Evolutionary conservation across 2,329 filamentous ascomycete species (phyloP), one percentile per base, ranked within the genome.

Genomic region (Pyrenochaeta sp.): DNA sequence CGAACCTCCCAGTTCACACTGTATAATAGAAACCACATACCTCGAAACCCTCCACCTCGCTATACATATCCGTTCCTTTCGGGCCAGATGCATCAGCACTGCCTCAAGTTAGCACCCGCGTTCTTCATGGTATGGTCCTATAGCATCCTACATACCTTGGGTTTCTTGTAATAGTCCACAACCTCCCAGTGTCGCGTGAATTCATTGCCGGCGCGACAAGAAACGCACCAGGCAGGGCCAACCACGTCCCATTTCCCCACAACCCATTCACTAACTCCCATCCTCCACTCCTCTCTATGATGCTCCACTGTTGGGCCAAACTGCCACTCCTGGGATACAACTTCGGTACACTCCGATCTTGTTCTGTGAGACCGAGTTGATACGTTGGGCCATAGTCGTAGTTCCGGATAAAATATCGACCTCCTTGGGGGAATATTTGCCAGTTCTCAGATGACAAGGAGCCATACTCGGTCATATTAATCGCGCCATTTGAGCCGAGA

Each of bases 381-480:
- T 31, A 58, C 3, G 36, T 36, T 7, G 40, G 14, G 3, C 48
- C 51, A 49, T 50, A 62, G 47, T 67, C 60, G 29, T 58, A 66
- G 40, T 65, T 65, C 11, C 62, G 62, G 30, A 67, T 62, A 47
- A 66, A 67, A 42, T 58, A 67, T 3, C 60, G 54, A 2, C 60
- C 64, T 17, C 49, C 32, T 46, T 66, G 62, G 29, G 43, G 54
- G 39, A 56, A 66, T 11, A 67, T 27, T 27, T 66, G 60, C 62
- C 64, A 67, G 37, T 67, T 67, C 42, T 66, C 60, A 3, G 51
- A 59, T 0, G 56, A 60, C 21, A 44, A 43, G 7, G n/a, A 21
- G 4, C 33, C 40, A 14, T 23, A 20, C 7, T 4, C n/a, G 14
- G 46, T 54, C 56, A 63, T 63, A 15, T 54, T 53, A 21, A 67